Percentiles rank a stretch among this genome's conserved stretches.
phyloP scores from a whole-genome alignment of 192 early-diverging fungal species.

The Linnemannia zychae region DNA sequence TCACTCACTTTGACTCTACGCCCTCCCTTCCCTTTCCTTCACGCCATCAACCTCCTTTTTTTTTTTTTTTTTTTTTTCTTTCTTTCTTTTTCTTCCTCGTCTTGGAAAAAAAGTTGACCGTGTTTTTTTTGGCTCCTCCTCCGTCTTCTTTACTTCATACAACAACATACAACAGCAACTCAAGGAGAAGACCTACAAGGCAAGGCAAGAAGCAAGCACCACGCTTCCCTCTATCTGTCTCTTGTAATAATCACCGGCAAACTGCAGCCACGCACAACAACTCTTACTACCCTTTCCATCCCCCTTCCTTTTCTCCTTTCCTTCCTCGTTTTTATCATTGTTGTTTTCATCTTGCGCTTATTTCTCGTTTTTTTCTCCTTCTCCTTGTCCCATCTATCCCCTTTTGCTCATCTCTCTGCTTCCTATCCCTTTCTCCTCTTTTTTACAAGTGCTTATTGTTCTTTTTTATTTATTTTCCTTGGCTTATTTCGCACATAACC shows the following conservation, averaged over 20 bases:
- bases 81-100: background rate
- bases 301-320: background rate
- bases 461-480: background rate
- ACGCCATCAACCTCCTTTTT: constrained; percentile 8
- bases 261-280: background rate
- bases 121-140: background rate
- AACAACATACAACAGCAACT: constrained; percentile 5
- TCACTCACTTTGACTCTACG: too few species aligned
- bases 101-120: too few species aligned
- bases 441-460: background rate
- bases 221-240: background rate
- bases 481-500: constrained; percentile 2
- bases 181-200: background rate
- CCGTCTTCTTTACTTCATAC: background rate
- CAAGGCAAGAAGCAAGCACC: background rate
- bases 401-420: background rate
- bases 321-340: background rate
- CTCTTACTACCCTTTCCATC: background rate
- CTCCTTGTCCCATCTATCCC: background rate
- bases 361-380: background rate
- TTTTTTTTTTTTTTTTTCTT: background rate
- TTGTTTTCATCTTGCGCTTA: background rate
- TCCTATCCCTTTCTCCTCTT: constrained; percentile 5
- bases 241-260: background rate
- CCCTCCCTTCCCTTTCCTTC: background rate